phyloP scores from a whole-genome alignment of 148 eudicot genomes.

The Nepenthes gracilis region DNA sequence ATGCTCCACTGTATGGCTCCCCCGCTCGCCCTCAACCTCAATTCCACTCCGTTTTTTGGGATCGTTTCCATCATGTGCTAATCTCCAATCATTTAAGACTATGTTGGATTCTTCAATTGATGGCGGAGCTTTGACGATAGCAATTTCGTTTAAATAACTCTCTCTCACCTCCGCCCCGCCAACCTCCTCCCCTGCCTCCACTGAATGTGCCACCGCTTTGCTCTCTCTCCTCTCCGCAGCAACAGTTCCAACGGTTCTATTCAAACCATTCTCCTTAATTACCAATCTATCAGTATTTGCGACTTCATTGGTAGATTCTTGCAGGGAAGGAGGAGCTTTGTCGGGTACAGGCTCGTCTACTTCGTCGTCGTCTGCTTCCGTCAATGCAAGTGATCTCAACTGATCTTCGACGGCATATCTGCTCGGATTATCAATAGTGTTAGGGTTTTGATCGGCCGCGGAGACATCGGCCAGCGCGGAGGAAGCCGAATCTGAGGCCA shows the following conservation, averaged over 20 bases:
- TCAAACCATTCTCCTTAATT: conserved; percentile 5
- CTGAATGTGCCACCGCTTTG: background rate
- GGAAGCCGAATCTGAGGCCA: conserved; percentile 39
- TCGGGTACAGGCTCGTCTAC: conserved; percentile 2
- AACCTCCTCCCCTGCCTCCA: conserved; percentile 1
- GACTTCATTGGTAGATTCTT: background rate
- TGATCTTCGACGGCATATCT: conserved; percentile 32
- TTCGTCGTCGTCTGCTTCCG: conserved; percentile 13
- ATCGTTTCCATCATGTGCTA: no score
- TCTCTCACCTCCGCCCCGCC: conserved; percentile 8
- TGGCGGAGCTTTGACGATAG: no score
- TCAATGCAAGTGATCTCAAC: conserved; percentile 31
- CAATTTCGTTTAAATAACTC: background rate
- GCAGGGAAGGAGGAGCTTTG: conserved; percentile 5
- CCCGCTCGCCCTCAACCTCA: no score
- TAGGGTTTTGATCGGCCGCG: conserved; percentile 35
- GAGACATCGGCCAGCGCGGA: conserved; percentile 23
- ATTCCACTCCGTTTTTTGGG: no score
- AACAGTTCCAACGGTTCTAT: background rate
- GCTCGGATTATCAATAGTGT: conserved; percentile 6
- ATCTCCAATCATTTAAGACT: no score
- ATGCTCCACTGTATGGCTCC: no score
- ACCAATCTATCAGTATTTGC: background rate
- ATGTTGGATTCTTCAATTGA: no score
- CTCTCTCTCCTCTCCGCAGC: conserved; percentile 1